These are phyloP conservation scores for Rubus idaeus DNA, from an alignment of 306 rosid species.

Conservation along the genomic window DNA sequence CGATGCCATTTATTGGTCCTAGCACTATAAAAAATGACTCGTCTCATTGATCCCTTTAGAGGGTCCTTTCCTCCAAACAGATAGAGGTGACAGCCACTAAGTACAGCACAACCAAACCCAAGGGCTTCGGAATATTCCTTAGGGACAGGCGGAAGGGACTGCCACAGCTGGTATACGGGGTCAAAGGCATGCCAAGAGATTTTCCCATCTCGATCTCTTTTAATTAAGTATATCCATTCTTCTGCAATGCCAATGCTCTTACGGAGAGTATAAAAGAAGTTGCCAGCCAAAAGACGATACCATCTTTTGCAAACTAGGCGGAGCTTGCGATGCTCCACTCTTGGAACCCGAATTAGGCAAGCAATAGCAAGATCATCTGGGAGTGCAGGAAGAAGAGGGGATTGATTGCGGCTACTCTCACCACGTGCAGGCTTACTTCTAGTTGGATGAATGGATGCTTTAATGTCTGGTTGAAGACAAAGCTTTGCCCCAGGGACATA, in stretches of 20 bases:
- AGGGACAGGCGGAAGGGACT: constrained; percentile 87
- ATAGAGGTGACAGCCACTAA: constrained; percentile 81
- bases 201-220: constrained; percentile 84
- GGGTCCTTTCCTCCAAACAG: constrained; percentile 89
- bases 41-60: constrained; percentile 79
- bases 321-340: constrained; percentile 76
- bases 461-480: constrained; percentile 84
- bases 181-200: constrained; percentile 94
- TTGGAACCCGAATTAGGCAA: constrained; percentile 77
- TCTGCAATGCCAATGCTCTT: constrained; percentile 69
- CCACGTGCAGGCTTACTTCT: constrained; percentile 70
- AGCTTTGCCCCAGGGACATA: constrained; percentile 84
- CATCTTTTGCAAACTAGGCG: constrained; percentile 84
- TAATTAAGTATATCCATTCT: constrained; percentile 81
- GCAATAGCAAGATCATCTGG: constrained; percentile 93
- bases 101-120: constrained; percentile 93
- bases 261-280: constrained; percentile 79
- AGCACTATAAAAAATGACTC: constrained; percentile 73
- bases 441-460: constrained; percentile 84
- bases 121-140: constrained; percentile 88
- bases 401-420: constrained; percentile 71
- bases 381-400: constrained; percentile 85
- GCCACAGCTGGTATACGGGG: constrained; percentile 81
- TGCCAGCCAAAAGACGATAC: constrained; percentile 77
- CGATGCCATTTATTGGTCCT: constrained; percentile 95